These are phyloP conservation scores for Speleostelium caveatum DNA, from an alignment of 78 protist species.

Conservation along the genomic window DNA sequence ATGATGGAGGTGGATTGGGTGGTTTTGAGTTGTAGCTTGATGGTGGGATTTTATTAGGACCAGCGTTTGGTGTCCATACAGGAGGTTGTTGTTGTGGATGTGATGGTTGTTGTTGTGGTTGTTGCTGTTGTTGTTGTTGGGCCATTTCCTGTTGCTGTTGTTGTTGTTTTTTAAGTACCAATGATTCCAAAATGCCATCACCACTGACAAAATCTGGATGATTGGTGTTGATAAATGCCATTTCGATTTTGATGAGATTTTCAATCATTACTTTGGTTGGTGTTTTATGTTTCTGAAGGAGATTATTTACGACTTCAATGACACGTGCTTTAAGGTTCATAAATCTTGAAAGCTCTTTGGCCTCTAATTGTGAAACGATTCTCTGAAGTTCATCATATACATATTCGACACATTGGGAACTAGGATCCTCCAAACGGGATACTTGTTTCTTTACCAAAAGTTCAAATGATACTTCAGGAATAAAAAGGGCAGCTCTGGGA, in stretches of 20 bases:
- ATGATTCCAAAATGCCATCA: slow-evolving; percentile 56
- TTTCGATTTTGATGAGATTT: slow-evolving; percentile 86
- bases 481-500: slow-evolving; percentile 90
- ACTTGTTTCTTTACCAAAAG: slow-evolving; percentile 86
- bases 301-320: slow-evolving; percentile 67
- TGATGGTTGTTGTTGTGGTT: slow-evolving; percentile 3
- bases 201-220: slow-evolving; percentile 95
- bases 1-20: not conserved
- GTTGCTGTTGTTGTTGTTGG: slow-evolving; percentile 36
- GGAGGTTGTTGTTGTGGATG: not conserved
- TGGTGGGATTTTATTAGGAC: not conserved
- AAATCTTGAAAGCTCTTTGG: slow-evolving; percentile 75
- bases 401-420: slow-evolving; percentile 87
- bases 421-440: slow-evolving; percentile 85
- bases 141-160: slow-evolving; percentile 7
- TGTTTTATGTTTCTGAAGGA: slow-evolving; percentile 56
- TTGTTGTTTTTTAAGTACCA: slow-evolving; percentile 53
- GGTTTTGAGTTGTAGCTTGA: not conserved
- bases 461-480: slow-evolving; percentile 96
- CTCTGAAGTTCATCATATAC: slow-evolving; percentile 92
- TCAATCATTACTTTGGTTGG: slow-evolving; percentile 86
- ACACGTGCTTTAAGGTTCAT: slow-evolving; percentile 58
- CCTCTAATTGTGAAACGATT: slow-evolving; percentile 77
- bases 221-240: slow-evolving; percentile 94
- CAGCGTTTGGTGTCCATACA: not conserved